Percentiles rank a stretch among this genome's conserved stretches.
Evolutionary conservation across 306 rosid genomes (phyloP).

Genomic region (Corylus americana): DNA sequence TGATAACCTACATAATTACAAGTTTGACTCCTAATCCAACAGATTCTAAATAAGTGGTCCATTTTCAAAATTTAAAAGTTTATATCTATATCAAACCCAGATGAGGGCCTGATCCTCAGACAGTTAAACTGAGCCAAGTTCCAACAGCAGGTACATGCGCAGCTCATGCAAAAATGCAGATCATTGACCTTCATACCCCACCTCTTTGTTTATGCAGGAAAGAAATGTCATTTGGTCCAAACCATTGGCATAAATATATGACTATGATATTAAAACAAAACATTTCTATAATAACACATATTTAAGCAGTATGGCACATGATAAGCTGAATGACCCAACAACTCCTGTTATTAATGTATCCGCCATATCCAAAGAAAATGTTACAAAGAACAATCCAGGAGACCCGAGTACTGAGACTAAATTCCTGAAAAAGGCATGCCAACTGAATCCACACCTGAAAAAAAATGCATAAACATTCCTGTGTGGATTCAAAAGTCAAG

Average conservation of each 20-base stretch:
- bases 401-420: background rate
- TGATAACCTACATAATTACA: background rate
- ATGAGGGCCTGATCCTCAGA: background rate
- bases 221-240: background rate
- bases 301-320: background rate
- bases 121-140: background rate
- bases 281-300: background rate
- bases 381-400: background rate
- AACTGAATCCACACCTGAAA: background rate
- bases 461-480: background rate
- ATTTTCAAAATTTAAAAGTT: background rate
- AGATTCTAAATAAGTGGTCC: background rate
- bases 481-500: background rate
- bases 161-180: conserved; percentile 1
- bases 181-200: background rate
- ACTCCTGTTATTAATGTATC: background rate
- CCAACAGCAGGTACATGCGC: background rate
- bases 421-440: background rate
- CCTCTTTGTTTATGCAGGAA: background rate
- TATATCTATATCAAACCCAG: background rate
- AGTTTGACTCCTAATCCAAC: background rate
- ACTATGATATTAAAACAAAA: background rate
- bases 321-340: conserved; percentile 1
- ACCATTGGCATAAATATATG: background rate
- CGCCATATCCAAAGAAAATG: background rate